phyloP scores from a whole-genome alignment of 2,329 filamentous ascomycete genomes.

The Dothistroma septosporum region DNA sequence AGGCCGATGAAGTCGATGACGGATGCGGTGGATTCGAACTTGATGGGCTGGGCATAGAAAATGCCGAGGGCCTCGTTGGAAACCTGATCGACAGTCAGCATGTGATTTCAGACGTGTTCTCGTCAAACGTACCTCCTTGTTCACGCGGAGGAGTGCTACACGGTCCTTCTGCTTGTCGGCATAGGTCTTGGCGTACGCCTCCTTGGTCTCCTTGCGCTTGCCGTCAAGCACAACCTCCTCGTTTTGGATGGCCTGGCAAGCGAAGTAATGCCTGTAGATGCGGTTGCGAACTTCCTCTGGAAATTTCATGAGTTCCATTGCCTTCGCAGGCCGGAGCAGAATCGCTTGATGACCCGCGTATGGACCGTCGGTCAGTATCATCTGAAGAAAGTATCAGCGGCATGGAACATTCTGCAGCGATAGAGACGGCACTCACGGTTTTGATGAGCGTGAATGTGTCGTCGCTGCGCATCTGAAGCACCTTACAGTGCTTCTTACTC shows the following conservation, averaged over 20 bases:
- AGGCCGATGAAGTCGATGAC: constrained; percentile 34
- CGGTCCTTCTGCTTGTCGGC: constrained; percentile 31
- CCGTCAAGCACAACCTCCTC: constrained; percentile 30
- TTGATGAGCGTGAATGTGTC: constrained; percentile 33
- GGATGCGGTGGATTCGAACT: constrained; percentile 32
- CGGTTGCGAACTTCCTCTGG: constrained; percentile 27
- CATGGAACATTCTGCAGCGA: background rate
- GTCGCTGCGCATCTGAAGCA: constrained; percentile 31
- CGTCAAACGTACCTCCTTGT: constrained; percentile 29
- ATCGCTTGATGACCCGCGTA: constrained; percentile 35
- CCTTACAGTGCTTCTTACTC: constrained; percentile 25
- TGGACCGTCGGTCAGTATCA: constrained; percentile 30
- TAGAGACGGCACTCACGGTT: constrained; percentile 25
- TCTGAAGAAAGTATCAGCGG: constrained; percentile 16
- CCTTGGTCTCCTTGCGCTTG: constrained; percentile 29
- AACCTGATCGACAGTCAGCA: constrained; percentile 22
- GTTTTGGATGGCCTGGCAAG: constrained; percentile 24
- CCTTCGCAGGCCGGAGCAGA: constrained; percentile 33
- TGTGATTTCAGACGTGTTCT: background rate
- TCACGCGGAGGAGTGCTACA: constrained; percentile 32
- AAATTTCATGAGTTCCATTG: constrained; percentile 35
- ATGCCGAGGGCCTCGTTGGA: constrained; percentile 28
- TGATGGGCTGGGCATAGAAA: constrained; percentile 32
- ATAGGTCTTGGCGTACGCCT: constrained; percentile 33
- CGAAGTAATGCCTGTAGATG: constrained; percentile 33